Evolutionary conservation across 148 eudicot species (phyloP), one percentile per base, ranked within the genome.

Genomic region (Polygonum maritimum): DNA sequence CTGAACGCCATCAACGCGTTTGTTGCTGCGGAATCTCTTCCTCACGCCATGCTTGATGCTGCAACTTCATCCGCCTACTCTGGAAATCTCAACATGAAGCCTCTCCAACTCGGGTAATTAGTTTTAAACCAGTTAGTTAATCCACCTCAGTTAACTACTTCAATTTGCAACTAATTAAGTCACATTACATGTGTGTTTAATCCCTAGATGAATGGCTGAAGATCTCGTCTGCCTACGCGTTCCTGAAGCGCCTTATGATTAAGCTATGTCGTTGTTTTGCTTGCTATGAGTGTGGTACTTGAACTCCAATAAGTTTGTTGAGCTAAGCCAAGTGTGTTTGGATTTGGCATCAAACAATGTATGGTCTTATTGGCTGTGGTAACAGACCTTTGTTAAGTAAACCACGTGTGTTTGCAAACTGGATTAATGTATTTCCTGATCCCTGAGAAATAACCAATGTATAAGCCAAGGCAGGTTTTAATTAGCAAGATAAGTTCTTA

Each of bases 1-100:
- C 31, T 72, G 75, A 72, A 44, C 16, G 36, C 75, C 54, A 72
- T 72, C 13, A 44, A 45, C 38, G 54, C 52, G 2, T 72, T 72
- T 21, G 75, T 45, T 21, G 75, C 75, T 19, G 52, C 35, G 7
- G 51, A 72, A 11, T 18, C 45, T 72, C 75, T 72, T 72, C 75
- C 75, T 41, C 75, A 72, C 54, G 44, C 10, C 54, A 72, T 72
- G 54, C 54, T 72, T 72, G 75, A 72, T 45, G 75, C 33, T 0
- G 75, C 54, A 33, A 41, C 75, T 72, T 72, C 75, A 10, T 41
- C 54, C 10, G 7, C 35, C 33, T 72, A 41, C 48, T 40, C 74
- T 3, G 69, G 15, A 14, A 44, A 72, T 72, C 35, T 36, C 11
- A 48, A 19, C 75, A 21, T 21, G 3, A 72, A 72, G 54, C 52